A percentile compares a stretch with the other conserved stretches of the same genome.
Evolutionary conservation across 192 early-diverging fungal species (phyloP).

Genomic region (Allomyces macrogynus): DNA sequence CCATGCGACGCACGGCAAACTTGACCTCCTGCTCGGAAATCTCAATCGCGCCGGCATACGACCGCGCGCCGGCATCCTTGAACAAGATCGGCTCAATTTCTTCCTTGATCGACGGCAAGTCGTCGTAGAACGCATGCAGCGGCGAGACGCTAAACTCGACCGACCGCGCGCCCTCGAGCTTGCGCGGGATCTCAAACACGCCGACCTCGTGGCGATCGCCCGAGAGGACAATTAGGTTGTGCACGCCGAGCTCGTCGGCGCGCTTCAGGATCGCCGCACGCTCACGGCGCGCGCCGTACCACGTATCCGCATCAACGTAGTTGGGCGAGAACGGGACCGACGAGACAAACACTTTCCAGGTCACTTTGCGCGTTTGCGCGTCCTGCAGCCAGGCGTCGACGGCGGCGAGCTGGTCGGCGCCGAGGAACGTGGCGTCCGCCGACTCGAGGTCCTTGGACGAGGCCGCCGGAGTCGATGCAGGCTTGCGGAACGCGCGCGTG

Average conservation of each 20-base stretch:
- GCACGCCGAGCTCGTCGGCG: conserved; percentile 10
- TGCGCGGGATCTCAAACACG: conserved; percentile 8
- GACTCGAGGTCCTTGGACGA: no score
- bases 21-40: no score
- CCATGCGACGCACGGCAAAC: no score
- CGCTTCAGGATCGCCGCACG: conserved; percentile 16
- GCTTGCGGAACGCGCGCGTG: neutral
- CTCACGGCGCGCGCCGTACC: conserved; percentile 24
- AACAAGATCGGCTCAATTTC: no score
- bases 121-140: conserved; percentile 12
- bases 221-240: conserved; percentile 21
- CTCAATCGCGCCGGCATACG: no score
- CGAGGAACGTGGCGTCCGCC: conserved; percentile 6
- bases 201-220: conserved; percentile 33
- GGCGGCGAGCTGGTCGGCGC: conserved; percentile 20
- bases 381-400: conserved; percentile 18
- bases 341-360: conserved; percentile 16
- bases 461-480: neutral
- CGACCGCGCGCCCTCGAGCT: conserved; percentile 21
- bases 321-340: conserved; percentile 20
- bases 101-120: neutral
- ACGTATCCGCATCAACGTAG: conserved; percentile 16
- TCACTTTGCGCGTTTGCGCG: conserved; percentile 18
- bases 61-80: no score
- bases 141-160: conserved; percentile 24